A percentile compares a stretch with the other conserved stretches of the same genome.
phyloP scores from a whole-genome alignment of 495 filamentous ascomycete species.

The Aeminium ludgeri region DNA sequence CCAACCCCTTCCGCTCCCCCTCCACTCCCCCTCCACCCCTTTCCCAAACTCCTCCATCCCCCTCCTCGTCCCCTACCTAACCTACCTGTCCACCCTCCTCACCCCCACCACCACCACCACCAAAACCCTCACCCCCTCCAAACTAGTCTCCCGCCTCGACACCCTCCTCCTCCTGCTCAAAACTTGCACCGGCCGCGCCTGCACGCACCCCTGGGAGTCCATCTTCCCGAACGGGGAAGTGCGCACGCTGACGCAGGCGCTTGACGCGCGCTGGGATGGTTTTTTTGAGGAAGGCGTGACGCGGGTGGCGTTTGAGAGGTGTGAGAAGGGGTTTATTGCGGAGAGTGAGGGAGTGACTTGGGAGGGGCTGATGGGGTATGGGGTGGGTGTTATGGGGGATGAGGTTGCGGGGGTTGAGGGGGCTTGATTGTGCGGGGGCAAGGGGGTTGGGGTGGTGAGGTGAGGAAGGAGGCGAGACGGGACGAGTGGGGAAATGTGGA shows the following conservation, averaged over 20 bases:
- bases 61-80: too few species aligned
- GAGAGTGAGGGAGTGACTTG: slow-evolving; percentile 40
- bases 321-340: slow-evolving; percentile 42
- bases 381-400: background rate
- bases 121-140: slow-evolving; percentile 1
- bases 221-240: slow-evolving; percentile 22
- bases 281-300: slow-evolving; percentile 37
- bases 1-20: background rate
- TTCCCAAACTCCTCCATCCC: too few species aligned
- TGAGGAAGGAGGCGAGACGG: too few species aligned
- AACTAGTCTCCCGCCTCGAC: slow-evolving; percentile 19
- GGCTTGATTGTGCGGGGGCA: too few species aligned
- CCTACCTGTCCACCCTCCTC: too few species aligned
- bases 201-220: slow-evolving; percentile 20
- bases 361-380: background rate
- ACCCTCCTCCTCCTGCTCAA: slow-evolving; percentile 22
- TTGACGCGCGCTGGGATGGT: slow-evolving; percentile 34
- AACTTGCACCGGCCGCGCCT: slow-evolving; percentile 19
- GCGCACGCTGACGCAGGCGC: slow-evolving; percentile 21
- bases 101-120: background rate
- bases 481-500: too few species aligned
- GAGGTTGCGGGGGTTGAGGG: too few species aligned
- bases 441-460: too few species aligned
- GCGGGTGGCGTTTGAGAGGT: slow-evolving; percentile 33
- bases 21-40: background rate